phyloP scores from a whole-genome alignment of 345 rosid species.

The Eucalyptus albens region DNA sequence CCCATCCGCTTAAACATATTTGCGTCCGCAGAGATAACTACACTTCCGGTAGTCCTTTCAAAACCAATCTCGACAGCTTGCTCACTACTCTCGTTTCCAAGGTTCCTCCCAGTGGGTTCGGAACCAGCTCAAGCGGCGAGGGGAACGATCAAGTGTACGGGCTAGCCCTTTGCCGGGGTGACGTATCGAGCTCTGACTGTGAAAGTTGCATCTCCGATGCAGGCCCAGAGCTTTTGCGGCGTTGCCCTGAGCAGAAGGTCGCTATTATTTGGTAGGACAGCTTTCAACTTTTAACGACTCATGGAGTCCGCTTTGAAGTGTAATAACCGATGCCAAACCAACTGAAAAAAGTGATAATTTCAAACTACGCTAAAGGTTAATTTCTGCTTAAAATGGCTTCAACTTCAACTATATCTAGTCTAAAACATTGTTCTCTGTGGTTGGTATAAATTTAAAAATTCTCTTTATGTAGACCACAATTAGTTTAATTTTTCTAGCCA shows the following conservation, averaged over 20 bases:
- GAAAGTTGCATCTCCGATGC: constrained; percentile 15
- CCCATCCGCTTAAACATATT: constrained; percentile 14
- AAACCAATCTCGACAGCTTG: constrained; percentile 14
- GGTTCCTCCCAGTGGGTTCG: constrained; percentile 16
- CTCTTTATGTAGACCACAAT: background rate
- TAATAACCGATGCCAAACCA: background rate
- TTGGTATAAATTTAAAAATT: background rate
- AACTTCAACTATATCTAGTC: background rate
- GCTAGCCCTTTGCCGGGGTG: constrained; percentile 28
- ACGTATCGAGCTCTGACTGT: constrained; percentile 14
- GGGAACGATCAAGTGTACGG: constrained; percentile 5
- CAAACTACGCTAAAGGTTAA: background rate
- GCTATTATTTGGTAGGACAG: constrained; percentile 24
- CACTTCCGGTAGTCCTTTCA: constrained; percentile 11
- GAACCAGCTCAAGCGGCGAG: background rate
- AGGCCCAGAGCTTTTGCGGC: constrained; percentile 5
- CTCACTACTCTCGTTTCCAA: background rate
- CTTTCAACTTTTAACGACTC: background rate
- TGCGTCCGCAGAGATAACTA: constrained; percentile 16
- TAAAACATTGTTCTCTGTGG: background rate
- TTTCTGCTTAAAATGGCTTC: background rate
- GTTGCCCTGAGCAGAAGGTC: constrained; percentile 16
- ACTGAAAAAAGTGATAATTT: constrained; percentile 3
- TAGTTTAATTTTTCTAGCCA: background rate
- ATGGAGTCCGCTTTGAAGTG: background rate